Base-by-base conservation (phyloP, 1,284 basidiomycete species). In the Tylopilus sp. region DNA sequence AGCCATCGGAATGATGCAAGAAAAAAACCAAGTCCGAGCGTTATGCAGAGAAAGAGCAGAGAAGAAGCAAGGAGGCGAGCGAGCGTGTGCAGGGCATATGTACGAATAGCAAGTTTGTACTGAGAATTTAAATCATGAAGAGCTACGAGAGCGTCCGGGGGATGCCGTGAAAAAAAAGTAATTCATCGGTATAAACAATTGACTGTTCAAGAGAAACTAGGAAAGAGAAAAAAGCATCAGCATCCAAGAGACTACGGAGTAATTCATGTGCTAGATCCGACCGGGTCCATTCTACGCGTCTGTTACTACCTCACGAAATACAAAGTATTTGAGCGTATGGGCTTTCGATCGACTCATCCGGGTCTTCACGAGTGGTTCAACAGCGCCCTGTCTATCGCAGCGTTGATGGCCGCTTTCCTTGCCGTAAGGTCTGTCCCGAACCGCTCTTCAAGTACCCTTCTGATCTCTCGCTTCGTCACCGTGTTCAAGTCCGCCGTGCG, bases 401-500 rank as follows among this genome's bases (percentile, higher is more conserved):
- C 74, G 59, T 89, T 89, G 64, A 90, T 87, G 23, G 73, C 73
- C 19, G 73, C 71, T 67, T 89, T 90, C 50, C 82, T 76, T 28
- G 78, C 54, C 10, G 80, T 77, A 51, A 90, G 68, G 62, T 89
- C 86, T 72, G 82, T 80, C 25, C 82, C 83, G 61, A 86, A 94
- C 55, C 79, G 78, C 51, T 83, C 81, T 69, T 95, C 90, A 43
- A 97, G 72, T 61, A 84, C 82, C 51, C 82, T 77, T 41, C 94
- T 79, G 47, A 97, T 86, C 57, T 86, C 86, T 57, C 92, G 84
- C 74, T 97, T 97, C 42, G 93, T 96, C 49, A 96, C 78, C 18
- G 82, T 83, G 62, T 92, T 92, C 46, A 97, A 74, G 69, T 97
- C 92, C 0, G 91, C 91, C 19, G 74, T 72, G 16, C 76, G 76